Evolutionary conservation across 192 early-diverging fungal genomes (phyloP), one percentile per base, ranked within the genome.

Genomic region (Podila clonocystis): DNA sequence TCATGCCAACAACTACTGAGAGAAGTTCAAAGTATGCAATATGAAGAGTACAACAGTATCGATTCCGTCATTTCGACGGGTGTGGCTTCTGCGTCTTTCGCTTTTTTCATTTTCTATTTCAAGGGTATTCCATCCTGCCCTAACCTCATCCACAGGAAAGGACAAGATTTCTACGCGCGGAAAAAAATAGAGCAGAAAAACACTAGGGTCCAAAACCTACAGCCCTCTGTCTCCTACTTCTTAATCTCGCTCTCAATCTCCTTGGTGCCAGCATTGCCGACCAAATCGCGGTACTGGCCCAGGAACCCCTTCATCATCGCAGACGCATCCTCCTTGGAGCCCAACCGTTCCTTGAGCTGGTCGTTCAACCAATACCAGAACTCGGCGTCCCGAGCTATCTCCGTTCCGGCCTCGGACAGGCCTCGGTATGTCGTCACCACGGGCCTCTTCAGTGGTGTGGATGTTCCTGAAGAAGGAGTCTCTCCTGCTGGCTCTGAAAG

Each of bases 301-400:
- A 80, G 59, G 26, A 80, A 80, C 3, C 77, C 77, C 49, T 80
- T 80, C 41, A 73, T 30, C 77, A 80, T 80, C 62, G 60, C n/a
- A 19, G 77, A 63, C 49, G 77, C 70, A 33, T 80, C 77, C 57
- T 80, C 77, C 48, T 80, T 80, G 17, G 77, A 80, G 31, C 70
- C 77, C 60, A 80, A n/a, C n/a, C 66, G 71, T 12, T 80, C 77
- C 33, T 73, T 80, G 30, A 80, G 24, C 28, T 80, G 77, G 50
- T 69, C 71, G 33, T 80, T 80, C 41, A 80, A 30, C 77, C 77
- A 80, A n/a, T 80, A 69, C 77, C 77, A 80, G 62, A 80, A 80
- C 26, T 80, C 77, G 8, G 70, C 71, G 12, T 80, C 71, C 67
- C 36, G 68, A 24, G 66, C 77, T 50, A 72, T 62, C 30, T 67